These are phyloP conservation scores for Ogataea thermomethanolica DNA, from an alignment of 805 yeast species.

Conservation along the genomic window DNA sequence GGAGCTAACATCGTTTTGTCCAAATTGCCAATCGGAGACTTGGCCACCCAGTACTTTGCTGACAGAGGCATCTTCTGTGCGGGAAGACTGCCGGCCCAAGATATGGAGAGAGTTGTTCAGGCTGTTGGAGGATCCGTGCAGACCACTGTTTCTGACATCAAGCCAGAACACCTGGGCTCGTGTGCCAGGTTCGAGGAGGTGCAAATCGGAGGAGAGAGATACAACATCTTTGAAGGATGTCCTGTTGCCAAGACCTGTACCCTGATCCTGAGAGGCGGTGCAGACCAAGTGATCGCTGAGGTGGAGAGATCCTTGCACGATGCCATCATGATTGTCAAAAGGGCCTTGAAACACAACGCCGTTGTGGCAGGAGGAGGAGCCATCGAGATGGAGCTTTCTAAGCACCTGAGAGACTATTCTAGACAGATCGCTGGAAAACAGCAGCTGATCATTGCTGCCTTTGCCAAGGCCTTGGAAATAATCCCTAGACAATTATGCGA, in stretches of 20 bases:
- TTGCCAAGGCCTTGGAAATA: constrained; percentile 90
- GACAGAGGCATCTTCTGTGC: constrained; percentile 96
- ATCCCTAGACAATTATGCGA: constrained; percentile 98
- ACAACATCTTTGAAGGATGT: constrained; percentile 89
- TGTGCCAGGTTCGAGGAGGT: constrained; percentile 86
- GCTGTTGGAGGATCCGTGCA: constrained; percentile 95
- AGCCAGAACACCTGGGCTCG: constrained; percentile 71
- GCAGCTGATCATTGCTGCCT: constrained; percentile 87
- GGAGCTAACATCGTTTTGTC: constrained; percentile 94
- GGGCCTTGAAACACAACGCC: constrained; percentile 81
- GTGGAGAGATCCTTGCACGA: constrained; percentile 97
- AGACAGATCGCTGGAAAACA: constrained; percentile 92
- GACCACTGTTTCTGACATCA: constrained; percentile 69
- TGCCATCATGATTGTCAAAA: constrained; percentile 96
- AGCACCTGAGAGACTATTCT: constrained; percentile 80
- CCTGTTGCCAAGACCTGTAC: constrained; percentile 93
- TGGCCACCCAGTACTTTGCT: constrained; percentile 98
- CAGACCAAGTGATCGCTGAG: constrained; percentile 97
- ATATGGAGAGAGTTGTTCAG: constrained; percentile 84
- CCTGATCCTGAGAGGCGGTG: constrained; percentile 92
- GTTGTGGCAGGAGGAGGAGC: constrained; percentile 99
- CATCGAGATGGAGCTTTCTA: constrained; percentile 94
- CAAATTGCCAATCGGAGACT: constrained; percentile 94
- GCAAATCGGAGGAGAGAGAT: constrained; percentile 95
- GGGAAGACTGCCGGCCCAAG: constrained; percentile 86